Evolutionary conservation across 192 early-diverging fungal species (phyloP), one percentile per base, ranked within the genome.

Genomic region (Umbelopsis sp.): DNA sequence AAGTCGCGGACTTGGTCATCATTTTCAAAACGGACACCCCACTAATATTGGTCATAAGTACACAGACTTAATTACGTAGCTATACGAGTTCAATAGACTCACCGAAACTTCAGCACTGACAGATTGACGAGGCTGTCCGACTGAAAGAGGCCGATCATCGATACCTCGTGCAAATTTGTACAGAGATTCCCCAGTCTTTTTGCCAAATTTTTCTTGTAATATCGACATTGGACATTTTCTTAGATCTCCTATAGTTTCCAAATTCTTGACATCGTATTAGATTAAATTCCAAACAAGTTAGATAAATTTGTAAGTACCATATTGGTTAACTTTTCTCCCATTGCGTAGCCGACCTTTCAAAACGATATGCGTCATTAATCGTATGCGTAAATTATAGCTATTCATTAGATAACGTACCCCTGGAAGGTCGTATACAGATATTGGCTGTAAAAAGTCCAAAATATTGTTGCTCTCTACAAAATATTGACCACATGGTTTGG

Each of bases 11-110:
- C 88, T 73, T 97, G 88, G 2, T 76, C 71, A 36, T 87, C 73
- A 25, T 73, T 91, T 66, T 93, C 88, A 80, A 98, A 93, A 9
- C 96, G 86, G 0, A 98, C 86, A 8, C 93, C 96, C 95, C 96
- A 96, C 74, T 80, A 32, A 8, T 34, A 68, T 21, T 45, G 14
- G 14, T 41, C 4, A 41, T 41, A 68, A 54, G 50, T 52, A 68
- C 0, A 49, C 20, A 0, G 1, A n/a, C 2, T 17, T 17, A 32
- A 49, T 21, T 51, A 6, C n/a, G 1, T 41, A 41, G 0, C 12
- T 41, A 6, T 11, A 41, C 38, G 12, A 11, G 38, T 41, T 26
- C 14, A 4, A n/a, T 6, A 32, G n/a, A 70, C 56, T 67, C 71
- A 71, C 72, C 53, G 90, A 90, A 20, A 95, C 87, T 69, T 96